Base-by-base conservation (phyloP, 139 green algal genomes). In the Mesostigma viride region DNA sequence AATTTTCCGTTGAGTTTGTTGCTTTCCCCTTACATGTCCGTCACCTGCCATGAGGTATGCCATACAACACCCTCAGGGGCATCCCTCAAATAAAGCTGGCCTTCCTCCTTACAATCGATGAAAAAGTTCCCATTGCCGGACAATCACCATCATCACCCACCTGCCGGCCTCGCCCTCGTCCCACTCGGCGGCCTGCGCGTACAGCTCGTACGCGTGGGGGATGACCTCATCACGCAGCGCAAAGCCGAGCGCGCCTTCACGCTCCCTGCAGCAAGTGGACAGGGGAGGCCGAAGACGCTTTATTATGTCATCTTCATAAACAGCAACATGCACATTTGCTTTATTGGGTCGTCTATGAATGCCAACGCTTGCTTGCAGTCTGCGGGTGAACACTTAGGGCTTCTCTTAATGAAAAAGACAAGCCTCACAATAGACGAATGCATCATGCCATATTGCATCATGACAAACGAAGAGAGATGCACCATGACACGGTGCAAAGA, bases 111-210 rank as follows among this genome's bases (percentile, higher is more conserved):
- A n/a, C n/a, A n/a, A n/a, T n/a, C n/a, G n/a, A n/a, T n/a, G n/a
- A n/a, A n/a, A n/a, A n/a, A n/a, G n/a, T n/a, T n/a, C n/a, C n/a
- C n/a, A n/a, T n/a, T n/a, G n/a, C n/a, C n/a, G n/a, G n/a, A n/a
- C n/a, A n/a, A n/a, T n/a, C n/a, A n/a, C n/a, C n/a, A n/a, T n/a
- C n/a, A n/a, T n/a, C n/a, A n/a, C n/a, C n/a, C n/a, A n/a, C n/a
- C n/a, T n/a, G n/a, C n/a, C n/a, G n/a, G n/a, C 67, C 3, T 73
- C 67, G 2, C n/a, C 67, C 20, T 68, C 57, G 30, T 68, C 67
- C 56, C 56, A 73, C 46, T 46, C 30, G 26, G 44, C 20, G 11
- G 67, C 28, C 27, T 40, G 22, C 31, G 56, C 35, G 60, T 73
- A 73, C 31, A 73, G 67, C 8, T 67, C 34, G 11, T 58, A 31